Conservation (phyloP, 2,329 filamentous ascomycete genomes). For the Colletotrichum sp. region DNA sequence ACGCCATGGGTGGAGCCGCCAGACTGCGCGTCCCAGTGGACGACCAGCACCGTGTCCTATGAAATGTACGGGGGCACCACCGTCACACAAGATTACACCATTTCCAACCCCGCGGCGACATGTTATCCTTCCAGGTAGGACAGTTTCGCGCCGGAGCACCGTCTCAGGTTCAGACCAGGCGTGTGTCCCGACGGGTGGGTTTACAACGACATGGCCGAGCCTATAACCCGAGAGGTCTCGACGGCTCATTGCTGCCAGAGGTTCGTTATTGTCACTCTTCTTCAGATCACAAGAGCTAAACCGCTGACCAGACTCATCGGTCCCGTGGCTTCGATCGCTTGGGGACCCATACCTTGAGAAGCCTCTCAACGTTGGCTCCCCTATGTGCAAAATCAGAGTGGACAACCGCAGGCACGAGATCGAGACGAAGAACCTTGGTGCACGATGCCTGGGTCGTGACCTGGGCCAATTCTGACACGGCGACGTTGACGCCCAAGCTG, state of each 20-base stretch:
- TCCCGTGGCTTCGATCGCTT: neutral
- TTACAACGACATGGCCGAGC: neutral
- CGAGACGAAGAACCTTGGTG: neutral
- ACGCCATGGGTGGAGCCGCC: constrained; percentile 5
- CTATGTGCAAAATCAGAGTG: neutral
- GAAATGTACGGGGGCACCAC: neutral
- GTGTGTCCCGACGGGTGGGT: constrained; percentile 11
- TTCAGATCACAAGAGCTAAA: neutral
- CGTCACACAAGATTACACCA: neutral
- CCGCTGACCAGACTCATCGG: neutral
- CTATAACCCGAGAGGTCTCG: neutral
- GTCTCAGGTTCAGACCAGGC: neutral
- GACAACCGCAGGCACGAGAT: neutral
- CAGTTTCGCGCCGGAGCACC: neutral
- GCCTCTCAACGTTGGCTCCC: neutral
- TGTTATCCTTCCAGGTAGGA: constrained; percentile 7
- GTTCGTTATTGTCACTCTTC: neutral
- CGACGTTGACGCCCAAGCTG: constrained; percentile 1
- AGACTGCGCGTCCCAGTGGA: neutral
- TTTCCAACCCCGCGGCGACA: neutral
- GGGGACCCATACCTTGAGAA: neutral
- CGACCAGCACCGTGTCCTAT: neutral
- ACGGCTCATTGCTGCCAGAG: constrained; percentile 10
- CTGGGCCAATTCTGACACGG: constrained; percentile 3
- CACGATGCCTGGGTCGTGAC: constrained; percentile 2